Evolutionary conservation across 768 basidiomycete species (phyloP), one percentile per base, ranked within the genome.

Genomic region (Arthromyces matolae): DNA sequence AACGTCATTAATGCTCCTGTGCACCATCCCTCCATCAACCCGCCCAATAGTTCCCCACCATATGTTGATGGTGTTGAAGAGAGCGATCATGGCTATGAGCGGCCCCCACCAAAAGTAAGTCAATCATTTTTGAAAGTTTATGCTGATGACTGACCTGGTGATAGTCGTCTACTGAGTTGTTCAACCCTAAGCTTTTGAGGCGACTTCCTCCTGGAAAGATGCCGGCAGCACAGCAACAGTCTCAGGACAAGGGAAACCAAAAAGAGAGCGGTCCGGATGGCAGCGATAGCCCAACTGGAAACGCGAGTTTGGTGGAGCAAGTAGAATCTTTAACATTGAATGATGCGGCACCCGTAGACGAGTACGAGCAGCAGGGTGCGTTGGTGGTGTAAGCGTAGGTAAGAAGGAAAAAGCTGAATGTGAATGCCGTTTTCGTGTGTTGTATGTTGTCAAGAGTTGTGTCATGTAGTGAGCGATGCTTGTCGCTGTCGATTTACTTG

Each of bases 41-140:
- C 22, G 25, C n/a, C 32, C 37, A 29, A 12, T 12, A 18, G 24
- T 40, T 10, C 28, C n/a, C 38, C 46, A 16, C 46, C 10, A 3
- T 14, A 49, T 54, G 46, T 42, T 42, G 54, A 58, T 42, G 49
- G 60, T 18, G 49, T 42, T 32, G 54, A 56, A 24, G 49, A 52
- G 80, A 77, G 24, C 18, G 80, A 82, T 35, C 62, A 61, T 16
- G 63, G 59, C 10, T 77, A 67, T 49, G 78, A 81, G 53, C 67
- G 79, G 33, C 71, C 74, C 2, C 71, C 69, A 4, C 71, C 71
- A 13, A 82, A 73, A 64, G 74, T 74, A 52, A 40, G 59, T 50
- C 3, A 14, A 27, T 10, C 7, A 6, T 44, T 18, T 42, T 5
- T 28, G 6, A 3, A 16, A 19, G 12, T 20, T 16, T 34, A 20